phyloP scores from a whole-genome alignment of 345 rosid genomes.

The Salix koriyanagi region DNA sequence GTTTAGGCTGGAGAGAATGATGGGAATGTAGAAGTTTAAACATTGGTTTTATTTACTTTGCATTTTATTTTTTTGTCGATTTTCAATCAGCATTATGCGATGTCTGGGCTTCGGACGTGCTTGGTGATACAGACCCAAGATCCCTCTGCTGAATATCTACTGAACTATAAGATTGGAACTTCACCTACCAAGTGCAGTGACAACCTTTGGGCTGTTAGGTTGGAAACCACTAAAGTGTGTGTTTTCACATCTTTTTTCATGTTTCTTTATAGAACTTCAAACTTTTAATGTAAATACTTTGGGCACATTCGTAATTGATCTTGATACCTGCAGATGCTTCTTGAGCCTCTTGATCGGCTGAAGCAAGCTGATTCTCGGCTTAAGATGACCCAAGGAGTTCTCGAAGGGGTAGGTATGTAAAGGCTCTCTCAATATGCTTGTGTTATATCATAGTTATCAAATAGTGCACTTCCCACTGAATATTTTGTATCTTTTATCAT shows the following conservation, averaged over 20 bases:
- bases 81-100: constrained; percentile 62
- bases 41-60: neutral
- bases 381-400: constrained; percentile 79
- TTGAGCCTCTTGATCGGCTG: constrained; percentile 71
- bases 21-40: neutral
- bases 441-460: neutral
- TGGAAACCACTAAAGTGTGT: constrained; percentile 73
- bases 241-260: constrained; percentile 7
- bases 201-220: constrained; percentile 66
- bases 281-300: neutral
- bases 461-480: neutral
- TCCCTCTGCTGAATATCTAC: constrained; percentile 65
- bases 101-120: constrained; percentile 68
- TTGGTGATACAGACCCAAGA: constrained; percentile 81
- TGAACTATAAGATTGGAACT: constrained; percentile 67
- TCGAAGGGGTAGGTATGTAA: constrained; percentile 89
- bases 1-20: neutral
- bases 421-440: constrained; percentile 8
- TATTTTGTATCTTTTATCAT: constrained; percentile 3
- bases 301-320: neutral
- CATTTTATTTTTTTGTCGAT: neutral
- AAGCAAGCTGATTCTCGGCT: constrained; percentile 75
- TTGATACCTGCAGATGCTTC: constrained; percentile 59
- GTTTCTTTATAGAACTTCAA: neutral
- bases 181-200: constrained; percentile 47